These are phyloP conservation scores for Mycena albidolilacea DNA, from an alignment of 768 basidiomycete species.

Conservation along the genomic window DNA sequence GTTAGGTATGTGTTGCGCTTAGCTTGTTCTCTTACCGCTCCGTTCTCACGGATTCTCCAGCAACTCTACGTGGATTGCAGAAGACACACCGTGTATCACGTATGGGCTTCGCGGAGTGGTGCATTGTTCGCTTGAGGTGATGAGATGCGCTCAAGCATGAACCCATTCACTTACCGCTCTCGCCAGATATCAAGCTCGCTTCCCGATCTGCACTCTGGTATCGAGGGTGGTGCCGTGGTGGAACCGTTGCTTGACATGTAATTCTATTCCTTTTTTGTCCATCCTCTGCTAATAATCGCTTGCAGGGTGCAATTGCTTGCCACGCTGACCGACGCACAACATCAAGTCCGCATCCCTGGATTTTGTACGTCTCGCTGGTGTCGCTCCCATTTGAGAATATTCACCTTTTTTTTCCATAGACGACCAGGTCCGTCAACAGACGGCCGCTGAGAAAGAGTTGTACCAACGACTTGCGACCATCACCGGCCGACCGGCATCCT, in stretches of 20 bases:
- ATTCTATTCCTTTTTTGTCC: conserved; percentile 33
- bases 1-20: conserved; percentile 70
- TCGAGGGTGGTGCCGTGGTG: conserved; percentile 89
- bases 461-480: conserved; percentile 80
- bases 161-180: conserved; percentile 6
- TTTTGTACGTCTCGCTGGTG: conserved; percentile 78
- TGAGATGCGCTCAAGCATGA: not conserved
- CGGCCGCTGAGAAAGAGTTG: conserved; percentile 74
- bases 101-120: conserved; percentile 96
- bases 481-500: conserved; percentile 75
- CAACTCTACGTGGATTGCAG: conserved; percentile 98
- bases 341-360: conserved; percentile 77
- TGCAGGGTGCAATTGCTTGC: conserved; percentile 84
- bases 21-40: not conserved
- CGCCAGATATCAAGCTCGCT: conserved; percentile 75
- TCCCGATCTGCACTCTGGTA: conserved; percentile 93
- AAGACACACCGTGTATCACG: conserved; percentile 93
- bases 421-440: conserved; percentile 80
- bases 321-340: conserved; percentile 71
- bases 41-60: conserved; percentile 52
- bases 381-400: not conserved
- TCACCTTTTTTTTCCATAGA: conserved; percentile 57
- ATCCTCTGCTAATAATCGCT: conserved; percentile 9
- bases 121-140: conserved; percentile 84
- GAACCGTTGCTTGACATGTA: conserved; percentile 98